Base-by-base conservation (phyloP, 164 flowering plant genomes). In the Dillenia suffruticosa region DNA sequence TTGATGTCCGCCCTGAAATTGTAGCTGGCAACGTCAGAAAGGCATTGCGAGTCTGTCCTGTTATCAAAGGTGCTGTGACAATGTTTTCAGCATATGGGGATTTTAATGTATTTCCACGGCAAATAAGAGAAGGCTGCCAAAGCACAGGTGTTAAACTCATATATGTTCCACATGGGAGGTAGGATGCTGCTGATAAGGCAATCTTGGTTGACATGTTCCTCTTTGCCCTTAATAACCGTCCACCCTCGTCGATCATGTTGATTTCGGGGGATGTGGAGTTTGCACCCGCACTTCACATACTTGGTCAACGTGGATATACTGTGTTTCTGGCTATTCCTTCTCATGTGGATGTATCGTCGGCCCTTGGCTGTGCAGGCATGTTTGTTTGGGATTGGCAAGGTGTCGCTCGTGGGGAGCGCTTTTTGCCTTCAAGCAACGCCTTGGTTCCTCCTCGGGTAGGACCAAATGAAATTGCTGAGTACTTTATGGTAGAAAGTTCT, bases 141-240 rank as follows among this genome's bases (percentile, higher is more conserved):
- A 84, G 98, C 65, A 94, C 97, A 47, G 98, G 97, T 54, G 95
- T 94, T 44, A 94, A 88, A 60, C 97, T 94, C 60, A 57, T 91
- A 49, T 97, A 93, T 75, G 98, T 94, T 13, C 98, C 98, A 5
- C 89, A 94, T 72, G 97, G 97, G 9, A 79, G 98, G 62, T 91
- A 94, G 70, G 98, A 94, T 76, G 97, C 98, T 40, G 97, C 97
- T 45, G 98, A 94, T 66, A 94, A 94, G 72, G 98, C 98, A 52
- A 94, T 94, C 57, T 70, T 94, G 73, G 82, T 94, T 54, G 98
- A 94, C 77, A 87, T 94, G 97, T 94, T 94, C 61, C 78, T 94
- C 19, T 94, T 94, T 82, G 98, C 98, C 57, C 96, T 94, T 47
- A 97, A 94, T 73, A 87, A 91, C 57, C 93, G 72, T 59, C 93